Base-by-base conservation (phyloP, 306 rosid genomes). In the Fragaria vesca region DNA sequence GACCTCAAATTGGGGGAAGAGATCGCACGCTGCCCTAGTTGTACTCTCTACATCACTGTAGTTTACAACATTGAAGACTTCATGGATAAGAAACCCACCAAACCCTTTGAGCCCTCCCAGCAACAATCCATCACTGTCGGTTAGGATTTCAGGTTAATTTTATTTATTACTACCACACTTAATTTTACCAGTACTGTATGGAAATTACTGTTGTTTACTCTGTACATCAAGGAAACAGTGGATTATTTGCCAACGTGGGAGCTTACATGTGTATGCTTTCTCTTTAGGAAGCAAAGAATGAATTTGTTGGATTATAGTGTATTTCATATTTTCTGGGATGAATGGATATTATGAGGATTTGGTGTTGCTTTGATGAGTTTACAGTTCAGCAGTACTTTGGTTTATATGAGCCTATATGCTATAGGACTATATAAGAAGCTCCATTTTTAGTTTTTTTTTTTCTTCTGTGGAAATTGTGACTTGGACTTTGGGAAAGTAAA, bases 21-120 rank as follows among this genome's bases (percentile, higher is more conserved):
- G 82, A 95, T 95, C 15, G 99, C 97, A 65, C 91, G 96, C 0
- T 95, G 99, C 90, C 99, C 97, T 79, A 95, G 99, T 75, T 95
- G 99, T 76, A 91, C 99, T 21, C 99, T 95, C 73, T 93, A 87
- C 80, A 93, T 95, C 82, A 95, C 97, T 8, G 96, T 95, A 74
- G 85, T 95, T 72, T 95, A 93, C 82, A 93, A 92, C 85, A 62
- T 90, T 43, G 97, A 92, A 62, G 98, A 95, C 75, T 95, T 92
- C 78, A 87, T 84, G 28, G 76, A 78, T 78, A 86, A 87, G 40
- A 91, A 80, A 51, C 71, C 20, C 38, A 83, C 73, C 51, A 80
- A 79, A 18, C 66, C 75, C 8, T 38, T 83, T 17, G 48, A 87
- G 4, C 87, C 89, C 4, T 67, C 96, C 17, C 85, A 81, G 42